Base-by-base conservation (phyloP, 257 asterid genomes). In the Avicennia marina region DNA sequence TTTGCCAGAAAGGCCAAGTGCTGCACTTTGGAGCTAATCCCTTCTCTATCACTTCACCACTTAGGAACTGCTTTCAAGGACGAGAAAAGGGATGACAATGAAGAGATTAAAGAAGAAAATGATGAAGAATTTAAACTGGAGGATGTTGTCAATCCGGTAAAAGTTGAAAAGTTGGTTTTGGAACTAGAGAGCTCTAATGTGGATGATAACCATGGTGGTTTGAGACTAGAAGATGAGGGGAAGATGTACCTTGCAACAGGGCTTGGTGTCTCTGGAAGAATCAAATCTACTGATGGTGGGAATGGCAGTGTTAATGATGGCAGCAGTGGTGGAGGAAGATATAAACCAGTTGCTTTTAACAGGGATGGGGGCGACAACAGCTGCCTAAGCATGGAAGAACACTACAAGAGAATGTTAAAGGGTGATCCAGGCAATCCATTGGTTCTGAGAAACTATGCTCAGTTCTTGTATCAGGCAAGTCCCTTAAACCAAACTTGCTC, bases 361-460 rank as follows among this genome's bases (percentile, higher is more conserved):
- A 70, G 65, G 34, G 90, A 72, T 4, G 85, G 86, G 2, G 94
- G 88, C 1, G 89, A 72, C 27, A 66, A 56, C 69, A 53, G 52
- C 38, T 74, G 68, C 27, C 13, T 75, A 4, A 44, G 69, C 25
- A 68, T 82, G 54, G 96, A 90, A 62, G 87, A 80, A 40, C 76
- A 90, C 31, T 84, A 78, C 77, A 77, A 74, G 77, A 74, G 51
- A 12, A 72, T 90, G 94, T 12, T 90, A 75, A 80, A 73, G 49
- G 79, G 63, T 50, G 74, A 76, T 79, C 94, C 96, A 2, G 69
- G 82, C 21, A 77, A 87, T 71, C 72, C 96, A 9, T 62, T 90
- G 54, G 69, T 79, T 56, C 73, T 90, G 63, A 81, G 94, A 67
- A 90, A 90, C 74, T 86, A 90, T 72, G 98, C 98, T 7, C 87